A percentile compares a stretch with the other conserved stretches of the same genome.
phyloP scores from a whole-genome alignment of 2,329 filamentous ascomycete genomes.

The Aspergillus awamori region DNA sequence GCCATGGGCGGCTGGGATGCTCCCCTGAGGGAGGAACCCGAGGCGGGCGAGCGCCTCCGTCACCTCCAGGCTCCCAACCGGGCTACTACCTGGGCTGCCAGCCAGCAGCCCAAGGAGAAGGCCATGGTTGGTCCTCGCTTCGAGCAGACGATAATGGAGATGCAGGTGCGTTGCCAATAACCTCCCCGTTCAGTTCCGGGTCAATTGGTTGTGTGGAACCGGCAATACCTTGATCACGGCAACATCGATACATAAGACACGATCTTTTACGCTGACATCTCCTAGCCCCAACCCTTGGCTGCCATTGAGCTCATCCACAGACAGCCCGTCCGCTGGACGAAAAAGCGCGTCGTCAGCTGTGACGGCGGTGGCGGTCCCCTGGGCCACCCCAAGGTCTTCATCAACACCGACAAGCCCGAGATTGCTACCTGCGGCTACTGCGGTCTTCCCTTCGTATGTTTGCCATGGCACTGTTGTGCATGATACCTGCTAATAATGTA shows the following conservation, averaged over 20 bases:
- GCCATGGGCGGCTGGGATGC: conserved; percentile 54
- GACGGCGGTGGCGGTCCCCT: conserved; percentile 89
- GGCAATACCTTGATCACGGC: no score
- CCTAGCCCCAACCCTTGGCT: conserved; percentile 80
- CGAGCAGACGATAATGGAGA: conserved; percentile 91
- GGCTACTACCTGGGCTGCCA: conserved; percentile 76
- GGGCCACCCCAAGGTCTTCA: conserved; percentile 91
- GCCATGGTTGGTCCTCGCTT: conserved; percentile 95
- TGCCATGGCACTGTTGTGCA: neutral
- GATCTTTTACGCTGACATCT: neutral
- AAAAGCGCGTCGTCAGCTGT: conserved; percentile 78
- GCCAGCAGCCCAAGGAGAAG: conserved; percentile 75
- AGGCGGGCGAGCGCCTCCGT: conserved; percentile 59
- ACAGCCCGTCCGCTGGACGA: conserved; percentile 90
- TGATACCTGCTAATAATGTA: conserved; percentile 1
- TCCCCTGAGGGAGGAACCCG: conserved; percentile 58
- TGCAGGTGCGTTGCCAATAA: conserved; percentile 68
- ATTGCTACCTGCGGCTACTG: conserved; percentile 91
- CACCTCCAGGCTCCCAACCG: conserved; percentile 85
- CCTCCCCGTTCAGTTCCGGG: no score
- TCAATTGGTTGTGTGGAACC: no score
- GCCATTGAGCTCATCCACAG: conserved; percentile 96
- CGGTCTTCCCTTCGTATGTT: conserved; percentile 84
- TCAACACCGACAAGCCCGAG: conserved; percentile 97
- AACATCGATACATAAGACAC: neutral